A percentile compares a stretch with the other conserved stretches of the same genome.
phyloP scores from a whole-genome alignment of 1,284 basidiomycete genomes.

The Cutaneotrichosporon dermatis region DNA sequence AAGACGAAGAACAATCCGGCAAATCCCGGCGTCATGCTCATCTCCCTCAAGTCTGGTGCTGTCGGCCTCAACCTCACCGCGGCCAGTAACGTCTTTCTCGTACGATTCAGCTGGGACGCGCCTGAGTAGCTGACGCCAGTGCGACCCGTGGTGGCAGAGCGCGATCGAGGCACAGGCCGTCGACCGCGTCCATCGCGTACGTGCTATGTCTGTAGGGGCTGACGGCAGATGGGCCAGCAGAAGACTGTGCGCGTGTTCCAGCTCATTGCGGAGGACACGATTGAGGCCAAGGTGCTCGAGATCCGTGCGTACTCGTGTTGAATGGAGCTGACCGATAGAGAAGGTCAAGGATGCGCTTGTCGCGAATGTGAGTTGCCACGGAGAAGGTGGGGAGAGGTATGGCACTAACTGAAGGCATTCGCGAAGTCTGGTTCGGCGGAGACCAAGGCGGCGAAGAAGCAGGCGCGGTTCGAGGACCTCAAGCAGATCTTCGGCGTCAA shows the following conservation, averaged over 20 bases:
- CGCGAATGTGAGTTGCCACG: conserved; percentile 26
- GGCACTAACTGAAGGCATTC: conserved; percentile 32
- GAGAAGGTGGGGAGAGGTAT: background rate
- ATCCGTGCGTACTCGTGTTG: conserved; percentile 60
- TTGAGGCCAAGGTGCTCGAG: conserved; percentile 77
- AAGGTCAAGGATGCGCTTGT: conserved; percentile 42
- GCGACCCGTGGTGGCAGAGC: conserved; percentile 68
- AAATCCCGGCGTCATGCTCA: conserved; percentile 75
- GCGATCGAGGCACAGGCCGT: conserved; percentile 79
- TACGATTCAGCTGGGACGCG: conserved; percentile 49
- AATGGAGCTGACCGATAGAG: conserved; percentile 23
- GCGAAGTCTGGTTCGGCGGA: conserved; percentile 37
- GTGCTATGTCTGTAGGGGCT: too few relatives aligned
- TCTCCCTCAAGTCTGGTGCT: conserved; percentile 72
- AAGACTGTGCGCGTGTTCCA: conserved; percentile 80
- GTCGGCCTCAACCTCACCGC: conserved; percentile 82
- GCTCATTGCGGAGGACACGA: conserved; percentile 78
- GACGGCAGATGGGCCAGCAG: conserved; percentile 62
- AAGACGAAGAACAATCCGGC: conserved; percentile 46
- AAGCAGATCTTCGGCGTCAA: conserved; percentile 39
- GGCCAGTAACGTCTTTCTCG: conserved; percentile 81
- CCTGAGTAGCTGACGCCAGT: conserved; percentile 33
- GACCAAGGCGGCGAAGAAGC: conserved; percentile 30
- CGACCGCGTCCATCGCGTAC: conserved; percentile 61
- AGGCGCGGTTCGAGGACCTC: conserved; percentile 42